These are phyloP conservation scores for Psophocarpus tetragonolobus DNA, from an alignment of 306 rosid genomes.

Conservation along the genomic window DNA sequence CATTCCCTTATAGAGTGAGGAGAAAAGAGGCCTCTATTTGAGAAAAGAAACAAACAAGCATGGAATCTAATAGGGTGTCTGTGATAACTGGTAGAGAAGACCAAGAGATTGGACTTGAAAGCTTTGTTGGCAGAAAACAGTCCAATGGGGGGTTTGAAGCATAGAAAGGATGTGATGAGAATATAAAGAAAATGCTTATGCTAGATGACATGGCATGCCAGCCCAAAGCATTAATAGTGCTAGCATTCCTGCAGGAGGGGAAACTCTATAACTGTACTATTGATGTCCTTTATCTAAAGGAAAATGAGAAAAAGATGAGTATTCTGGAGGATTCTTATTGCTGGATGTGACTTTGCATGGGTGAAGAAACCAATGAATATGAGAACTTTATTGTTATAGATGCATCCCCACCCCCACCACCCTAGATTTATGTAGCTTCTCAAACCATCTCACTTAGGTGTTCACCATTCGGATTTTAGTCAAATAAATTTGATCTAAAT, in stretches of 20 bases:
- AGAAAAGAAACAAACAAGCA: conserved; percentile 25
- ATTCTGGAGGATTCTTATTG: conserved; percentile 34
- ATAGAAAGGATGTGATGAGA: neutral
- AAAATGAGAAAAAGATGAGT: conserved; percentile 16
- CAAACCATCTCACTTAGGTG: conserved; percentile 32
- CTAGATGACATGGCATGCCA: conserved; percentile 18
- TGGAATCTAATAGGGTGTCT: conserved; percentile 32
- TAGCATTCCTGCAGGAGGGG: conserved; percentile 34
- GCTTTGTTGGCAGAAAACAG: conserved; percentile 47
- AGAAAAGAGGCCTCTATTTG: conserved; percentile 25
- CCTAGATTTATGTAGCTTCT: conserved; percentile 35
- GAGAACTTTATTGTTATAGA: conserved; percentile 14
- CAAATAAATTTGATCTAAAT: too few relatives aligned
- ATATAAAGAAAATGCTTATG: conserved; percentile 30
- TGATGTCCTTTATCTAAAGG: conserved; percentile 10
- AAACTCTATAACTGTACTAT: conserved; percentile 36
- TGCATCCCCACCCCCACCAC: conserved; percentile 50
- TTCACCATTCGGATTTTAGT: too few relatives aligned
- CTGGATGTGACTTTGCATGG: conserved; percentile 61
- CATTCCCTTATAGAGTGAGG: conserved; percentile 43
- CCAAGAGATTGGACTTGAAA: conserved; percentile 56
- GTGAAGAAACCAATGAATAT: conserved; percentile 47
- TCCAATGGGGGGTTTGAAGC: conserved; percentile 49
- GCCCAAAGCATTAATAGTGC: conserved; percentile 38
- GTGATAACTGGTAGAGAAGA: conserved; percentile 44